Conservation (phyloP, 805 yeast species). For the Pichia gijzeniarum region DNA sequence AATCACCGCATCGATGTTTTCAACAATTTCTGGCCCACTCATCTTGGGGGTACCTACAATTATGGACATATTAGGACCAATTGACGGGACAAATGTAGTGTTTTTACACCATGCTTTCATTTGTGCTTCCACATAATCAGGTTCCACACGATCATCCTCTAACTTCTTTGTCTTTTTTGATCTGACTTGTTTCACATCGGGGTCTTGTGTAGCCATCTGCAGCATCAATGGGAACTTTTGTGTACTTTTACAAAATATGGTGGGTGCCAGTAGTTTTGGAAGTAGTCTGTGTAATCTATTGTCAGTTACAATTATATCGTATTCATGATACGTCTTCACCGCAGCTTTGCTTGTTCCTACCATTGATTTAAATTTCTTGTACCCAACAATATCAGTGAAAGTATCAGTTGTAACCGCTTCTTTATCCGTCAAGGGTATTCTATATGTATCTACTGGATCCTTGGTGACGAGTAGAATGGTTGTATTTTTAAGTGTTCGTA, state of each 20-base stretch:
- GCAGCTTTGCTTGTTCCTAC: constrained; percentile 39
- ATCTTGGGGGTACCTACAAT: constrained; percentile 53
- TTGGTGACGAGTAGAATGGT: constrained; percentile 61
- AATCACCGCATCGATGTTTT: constrained; percentile 47
- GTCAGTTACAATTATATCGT: constrained; percentile 65
- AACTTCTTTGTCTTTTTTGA: constrained; percentile 36
- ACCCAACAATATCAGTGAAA: constrained; percentile 55
- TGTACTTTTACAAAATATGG: constrained; percentile 53
- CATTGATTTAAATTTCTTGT: constrained; percentile 48
- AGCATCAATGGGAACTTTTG: constrained; percentile 64
- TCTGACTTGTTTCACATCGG: constrained; percentile 27
- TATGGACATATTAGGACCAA: constrained; percentile 54
- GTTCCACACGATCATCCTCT: constrained; percentile 57
- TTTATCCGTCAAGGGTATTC: constrained; percentile 40
- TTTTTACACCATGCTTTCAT: constrained; percentile 57
- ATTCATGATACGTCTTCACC: constrained; percentile 48
- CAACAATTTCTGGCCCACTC: constrained; percentile 36
- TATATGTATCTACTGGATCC: constrained; percentile 60
- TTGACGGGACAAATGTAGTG: constrained; percentile 53
- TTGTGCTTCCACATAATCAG: constrained; percentile 57
- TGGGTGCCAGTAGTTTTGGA: constrained; percentile 49
- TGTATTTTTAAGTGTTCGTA: constrained; percentile 43
- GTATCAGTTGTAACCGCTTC: constrained; percentile 53
- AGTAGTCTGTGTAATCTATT: constrained; percentile 57
- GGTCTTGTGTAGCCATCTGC: constrained; percentile 45